A percentile compares a stretch with the other conserved stretches of the same genome.
These are phyloP conservation scores for Astrephomene gubernaculifera DNA, from an alignment of 139 green algal species.

Conservation along the genomic window DNA sequence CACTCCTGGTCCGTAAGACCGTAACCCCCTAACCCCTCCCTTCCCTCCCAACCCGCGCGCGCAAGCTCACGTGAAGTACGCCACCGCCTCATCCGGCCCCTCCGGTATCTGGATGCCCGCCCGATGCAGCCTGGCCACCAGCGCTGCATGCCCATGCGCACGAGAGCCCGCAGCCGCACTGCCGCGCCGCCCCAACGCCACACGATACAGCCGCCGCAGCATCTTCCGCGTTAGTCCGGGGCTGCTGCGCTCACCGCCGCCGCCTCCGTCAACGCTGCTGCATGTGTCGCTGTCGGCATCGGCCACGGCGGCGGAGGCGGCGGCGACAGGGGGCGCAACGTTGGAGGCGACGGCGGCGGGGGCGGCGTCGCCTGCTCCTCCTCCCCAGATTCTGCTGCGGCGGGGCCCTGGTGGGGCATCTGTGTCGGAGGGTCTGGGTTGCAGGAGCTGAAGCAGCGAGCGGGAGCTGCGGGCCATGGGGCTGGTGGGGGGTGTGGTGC, in stretches of 20 bases:
- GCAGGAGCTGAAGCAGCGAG: too few relatives aligned
- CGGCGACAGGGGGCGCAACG: too few relatives aligned
- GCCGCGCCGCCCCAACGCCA: neutral
- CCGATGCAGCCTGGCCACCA: neutral
- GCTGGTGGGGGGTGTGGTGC: too few relatives aligned
- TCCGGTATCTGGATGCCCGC: slow-evolving; percentile 22
- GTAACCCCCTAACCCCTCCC: too few relatives aligned
- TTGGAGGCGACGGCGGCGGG: too few relatives aligned
- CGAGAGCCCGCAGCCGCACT: neutral
- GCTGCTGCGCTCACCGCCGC: neutral
- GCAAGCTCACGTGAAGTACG: slow-evolving; percentile 16
- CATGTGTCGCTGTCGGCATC: neutral
- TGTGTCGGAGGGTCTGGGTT: too few relatives aligned
- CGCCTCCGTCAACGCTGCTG: neutral
- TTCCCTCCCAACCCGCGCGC: neutral
- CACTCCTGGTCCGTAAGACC: too few relatives aligned
- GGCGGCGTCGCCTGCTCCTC: too few relatives aligned
- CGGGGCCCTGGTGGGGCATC: too few relatives aligned
- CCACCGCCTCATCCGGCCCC: slow-evolving; percentile 12
- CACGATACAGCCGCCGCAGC: slow-evolving; percentile 6
- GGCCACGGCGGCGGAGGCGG: too few relatives aligned
- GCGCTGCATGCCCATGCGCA: neutral
- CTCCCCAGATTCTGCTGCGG: neutral
- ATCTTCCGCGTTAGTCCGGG: slow-evolving; percentile 17
- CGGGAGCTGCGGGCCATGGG: too few relatives aligned